phyloP scores from a whole-genome alignment of 129 eudicot species.

The Kitagawia praeruptora region DNA sequence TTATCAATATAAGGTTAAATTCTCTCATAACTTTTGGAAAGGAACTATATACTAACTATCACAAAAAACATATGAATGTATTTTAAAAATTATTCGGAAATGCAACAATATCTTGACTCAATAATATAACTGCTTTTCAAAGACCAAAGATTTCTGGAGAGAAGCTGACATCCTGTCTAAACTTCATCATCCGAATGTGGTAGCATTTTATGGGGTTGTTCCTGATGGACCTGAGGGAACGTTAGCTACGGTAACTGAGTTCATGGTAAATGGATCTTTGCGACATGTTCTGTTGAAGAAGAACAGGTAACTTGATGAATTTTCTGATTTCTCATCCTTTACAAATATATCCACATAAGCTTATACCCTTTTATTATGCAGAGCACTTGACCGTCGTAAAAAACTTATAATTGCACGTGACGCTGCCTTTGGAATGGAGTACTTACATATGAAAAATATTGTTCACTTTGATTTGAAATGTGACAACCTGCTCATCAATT shows the following conservation, averaged over 20 bases:
- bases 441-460: conserved; percentile 58
- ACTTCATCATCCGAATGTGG: conserved; percentile 79
- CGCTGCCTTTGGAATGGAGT: conserved; percentile 88
- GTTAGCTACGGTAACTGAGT: conserved; percentile 65
- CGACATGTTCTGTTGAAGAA: conserved; percentile 46
- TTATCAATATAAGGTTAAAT: neutral
- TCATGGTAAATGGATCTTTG: conserved; percentile 61
- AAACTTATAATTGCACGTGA: conserved; percentile 60
- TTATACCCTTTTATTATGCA: conserved; percentile 16
- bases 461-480: conserved; percentile 81
- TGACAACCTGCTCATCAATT: conserved; percentile 69
- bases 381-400: conserved; percentile 48
- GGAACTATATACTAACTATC: neutral
- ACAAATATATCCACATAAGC: conserved; percentile 2
- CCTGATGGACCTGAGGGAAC: conserved; percentile 65
- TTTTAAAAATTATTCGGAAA: neutral
- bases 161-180: conserved; percentile 70
- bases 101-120: neutral
- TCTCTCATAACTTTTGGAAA: neutral
- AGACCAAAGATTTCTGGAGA: conserved; percentile 77
- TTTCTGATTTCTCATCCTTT: conserved; percentile 9
- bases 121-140: conserved; percentile 3
- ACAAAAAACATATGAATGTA: neutral
- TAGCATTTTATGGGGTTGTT: conserved; percentile 73
- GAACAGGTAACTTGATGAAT: conserved; percentile 29